Percentiles rank a stretch among this genome's conserved stretches.
phyloP scores from a whole-genome alignment of 2,329 filamentous ascomycete species.

The Claviceps purpurea region DNA sequence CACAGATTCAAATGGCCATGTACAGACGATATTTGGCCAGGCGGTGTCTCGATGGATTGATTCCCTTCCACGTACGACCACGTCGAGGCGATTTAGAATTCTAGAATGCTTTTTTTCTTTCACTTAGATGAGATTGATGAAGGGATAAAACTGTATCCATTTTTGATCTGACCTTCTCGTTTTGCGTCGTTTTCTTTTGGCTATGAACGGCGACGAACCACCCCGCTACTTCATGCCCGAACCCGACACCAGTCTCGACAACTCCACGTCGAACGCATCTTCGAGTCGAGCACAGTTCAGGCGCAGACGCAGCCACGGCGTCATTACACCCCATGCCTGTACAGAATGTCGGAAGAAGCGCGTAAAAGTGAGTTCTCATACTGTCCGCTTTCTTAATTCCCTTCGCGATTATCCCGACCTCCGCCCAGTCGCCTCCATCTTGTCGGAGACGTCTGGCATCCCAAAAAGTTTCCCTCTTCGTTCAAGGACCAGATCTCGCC shows the following conservation, averaged over 20 bases:
- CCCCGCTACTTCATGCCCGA: background rate
- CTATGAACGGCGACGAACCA: background rate
- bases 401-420: too few relatives aligned
- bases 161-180: background rate
- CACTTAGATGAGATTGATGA: too few relatives aligned
- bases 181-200: background rate
- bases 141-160: too few relatives aligned
- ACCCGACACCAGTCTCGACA: background rate
- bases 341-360: slow-evolving; percentile 48
- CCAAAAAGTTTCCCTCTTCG: too few relatives aligned
- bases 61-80: too few relatives aligned
- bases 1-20: background rate
- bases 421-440: too few relatives aligned
- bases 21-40: background rate
- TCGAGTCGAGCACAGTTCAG: slow-evolving; percentile 16
- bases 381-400: too few relatives aligned
- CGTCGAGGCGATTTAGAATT: too few relatives aligned
- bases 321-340: slow-evolving; percentile 45
- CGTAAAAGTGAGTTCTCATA: slow-evolving; percentile 32
- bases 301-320: slow-evolving; percentile 36
- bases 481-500: too few relatives aligned
- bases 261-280: background rate
- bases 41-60: too few relatives aligned
- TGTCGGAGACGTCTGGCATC: too few relatives aligned
- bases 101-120: too few relatives aligned